Percentiles rank a stretch among this genome's conserved stretches.
Conservation (phyloP, 2,329 filamentous ascomycete species). For the Clonostachys rhizophaga region DNA sequence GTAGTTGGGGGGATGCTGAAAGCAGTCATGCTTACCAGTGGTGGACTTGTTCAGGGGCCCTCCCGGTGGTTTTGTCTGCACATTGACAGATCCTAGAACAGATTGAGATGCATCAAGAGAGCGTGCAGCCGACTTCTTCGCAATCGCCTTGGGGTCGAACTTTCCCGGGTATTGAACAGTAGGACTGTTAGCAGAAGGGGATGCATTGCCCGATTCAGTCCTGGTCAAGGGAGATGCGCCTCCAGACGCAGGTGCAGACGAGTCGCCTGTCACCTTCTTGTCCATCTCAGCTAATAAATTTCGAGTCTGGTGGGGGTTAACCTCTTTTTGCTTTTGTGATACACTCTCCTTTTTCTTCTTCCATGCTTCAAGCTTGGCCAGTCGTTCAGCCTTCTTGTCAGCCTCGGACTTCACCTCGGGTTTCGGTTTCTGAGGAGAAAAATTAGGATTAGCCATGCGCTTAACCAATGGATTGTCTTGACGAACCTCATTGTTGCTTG, state of each 20-base stretch:
- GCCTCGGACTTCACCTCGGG: conserved; percentile 56
- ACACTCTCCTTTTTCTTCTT: conserved; percentile 83
- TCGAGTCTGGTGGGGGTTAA: conserved; percentile 58
- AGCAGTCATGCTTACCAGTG: conserved; percentile 22
- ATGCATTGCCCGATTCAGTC: conserved; percentile 34
- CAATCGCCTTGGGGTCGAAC: conserved; percentile 82
- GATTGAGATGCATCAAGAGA: conserved; percentile 46
- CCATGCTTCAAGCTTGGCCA: conserved; percentile 84
- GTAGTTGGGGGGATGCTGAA: not conserved
- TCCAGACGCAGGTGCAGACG: conserved; percentile 26
- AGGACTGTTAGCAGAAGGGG: conserved; percentile 43
- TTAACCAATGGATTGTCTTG: not conserved
- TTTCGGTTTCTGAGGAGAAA: not conserved
- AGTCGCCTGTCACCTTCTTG: conserved; percentile 54
- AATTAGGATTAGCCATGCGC: conserved; percentile 12
- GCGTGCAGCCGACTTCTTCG: conserved; percentile 66
- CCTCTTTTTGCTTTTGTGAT: conserved; percentile 66
- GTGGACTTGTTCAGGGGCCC: conserved; percentile 20
- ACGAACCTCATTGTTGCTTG: conserved; percentile 55
- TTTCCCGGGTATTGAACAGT: conserved; percentile 67
- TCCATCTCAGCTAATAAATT: conserved; percentile 71
- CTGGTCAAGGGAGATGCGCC: conserved; percentile 14
- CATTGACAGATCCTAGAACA: conserved; percentile 41
- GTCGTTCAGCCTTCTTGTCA: conserved; percentile 71
- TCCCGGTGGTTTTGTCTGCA: conserved; percentile 25